Evolutionary conservation across 345 rosid genomes (phyloP).

Genomic region (Stellera chamaejasme): DNA sequence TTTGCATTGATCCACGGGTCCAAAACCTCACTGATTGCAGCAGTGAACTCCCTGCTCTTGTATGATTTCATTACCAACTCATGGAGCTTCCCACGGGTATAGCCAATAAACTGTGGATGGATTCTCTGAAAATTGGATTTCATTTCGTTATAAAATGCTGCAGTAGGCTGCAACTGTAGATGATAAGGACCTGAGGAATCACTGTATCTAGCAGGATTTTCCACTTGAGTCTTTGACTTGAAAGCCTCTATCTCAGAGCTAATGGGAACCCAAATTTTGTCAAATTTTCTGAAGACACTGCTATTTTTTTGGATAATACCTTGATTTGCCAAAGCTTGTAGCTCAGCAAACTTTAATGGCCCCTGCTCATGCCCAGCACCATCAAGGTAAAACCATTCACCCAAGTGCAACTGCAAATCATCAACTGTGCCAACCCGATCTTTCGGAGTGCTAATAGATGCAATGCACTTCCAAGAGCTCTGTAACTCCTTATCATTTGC

Average conservation of each 20-base stretch:
- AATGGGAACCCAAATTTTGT: constrained; percentile 88
- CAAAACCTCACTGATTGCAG: constrained; percentile 90
- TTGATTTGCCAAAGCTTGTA: constrained; percentile 65
- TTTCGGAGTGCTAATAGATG: constrained; percentile 45
- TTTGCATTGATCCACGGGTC: constrained; percentile 94
- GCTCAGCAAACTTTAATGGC: constrained; percentile 64
- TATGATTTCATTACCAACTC: constrained; percentile 94
- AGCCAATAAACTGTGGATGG: constrained; percentile 95
- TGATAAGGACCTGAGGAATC: constrained; percentile 30
- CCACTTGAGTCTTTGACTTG: constrained; percentile 27
- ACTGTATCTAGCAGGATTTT: constrained; percentile 25
- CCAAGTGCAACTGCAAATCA: constrained; percentile 80
- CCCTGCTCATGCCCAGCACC: constrained; percentile 93
- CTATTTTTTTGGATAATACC: constrained; percentile 56
- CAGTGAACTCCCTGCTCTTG: constrained; percentile 92
- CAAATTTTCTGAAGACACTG: constrained; percentile 87
- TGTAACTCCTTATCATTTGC: constrained; percentile 36
- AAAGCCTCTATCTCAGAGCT: constrained; percentile 31
- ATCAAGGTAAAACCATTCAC: constrained; percentile 96
- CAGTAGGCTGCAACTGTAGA: constrained; percentile 22
- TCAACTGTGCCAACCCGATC: constrained; percentile 56
- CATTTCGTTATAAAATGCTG: constrained; percentile 19
- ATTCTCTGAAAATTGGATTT: constrained; percentile 41
- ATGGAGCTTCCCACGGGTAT: constrained; percentile 87
- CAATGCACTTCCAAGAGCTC: constrained; percentile 34